Evolutionary conservation across 2,329 filamentous ascomycete genomes (phyloP), one percentile per base, ranked within the genome.

Genomic region (Cryoendolithus antarcticus): DNA sequence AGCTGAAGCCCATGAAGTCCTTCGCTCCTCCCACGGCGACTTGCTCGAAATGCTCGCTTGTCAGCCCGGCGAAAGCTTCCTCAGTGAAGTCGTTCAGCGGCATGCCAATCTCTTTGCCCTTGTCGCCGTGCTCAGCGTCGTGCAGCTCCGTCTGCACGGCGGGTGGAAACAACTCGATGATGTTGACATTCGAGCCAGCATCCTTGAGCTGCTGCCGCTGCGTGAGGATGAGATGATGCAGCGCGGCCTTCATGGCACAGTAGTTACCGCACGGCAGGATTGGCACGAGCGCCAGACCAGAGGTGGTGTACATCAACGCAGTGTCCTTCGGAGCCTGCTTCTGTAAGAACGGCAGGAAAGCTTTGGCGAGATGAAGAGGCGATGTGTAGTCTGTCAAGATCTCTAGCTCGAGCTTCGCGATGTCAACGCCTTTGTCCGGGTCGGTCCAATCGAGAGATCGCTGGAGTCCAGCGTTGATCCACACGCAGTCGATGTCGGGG

Each of bases 131-230:
- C 45, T 73, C 67, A 21, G 60, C 60, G 42, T 74, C 70, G 43
- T 74, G 71, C 19, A 75, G 53, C 50, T 75, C 71, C 0, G 70
- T 75, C 56, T 74, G 71, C 29, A 74, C 70, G 1, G 69, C 67
- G 0, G 71, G 72, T 3, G 71, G 71, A 40, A 67, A 70, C 7
- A 75, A 59, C 51, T 74, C 71, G 30, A 74, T 57, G n/a, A 74
- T 62, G 43, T 70, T 70, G 48, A 74, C 60, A 34, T 68, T 64
- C 4, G 62, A 62, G 0, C 59, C 54, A 1, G 59, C 61, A 4
- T 62, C 61, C 33, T 62, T 61, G 28, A 75, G 46, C 49, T 74
- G 70, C 43, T 69, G 62, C 1, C 71, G 63, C 28, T 74, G 57
- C 4, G 60, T 61, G 4, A 75, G 58, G 13, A 74, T 62, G 54